phyloP scores from a whole-genome alignment of 2,329 filamentous ascomycete genomes.

The Lachnellula occidentalis region DNA sequence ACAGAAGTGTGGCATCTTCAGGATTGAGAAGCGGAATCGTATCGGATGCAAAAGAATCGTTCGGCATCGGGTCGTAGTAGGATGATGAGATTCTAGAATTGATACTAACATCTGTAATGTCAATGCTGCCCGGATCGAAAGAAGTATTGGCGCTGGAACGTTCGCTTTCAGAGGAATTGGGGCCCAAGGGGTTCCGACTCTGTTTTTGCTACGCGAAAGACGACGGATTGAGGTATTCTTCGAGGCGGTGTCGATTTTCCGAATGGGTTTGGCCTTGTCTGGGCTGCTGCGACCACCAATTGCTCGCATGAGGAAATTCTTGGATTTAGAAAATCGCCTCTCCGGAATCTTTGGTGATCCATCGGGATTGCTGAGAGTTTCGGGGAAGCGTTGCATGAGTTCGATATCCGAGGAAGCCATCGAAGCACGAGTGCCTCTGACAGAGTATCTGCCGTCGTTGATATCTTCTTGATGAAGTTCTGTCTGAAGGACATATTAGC shows the following conservation, averaged over 20 bases:
- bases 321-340: slow-evolving; percentile 26
- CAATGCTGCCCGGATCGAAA: slow-evolving; percentile 12
- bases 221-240: slow-evolving; percentile 22
- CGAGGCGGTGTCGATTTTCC: slow-evolving; percentile 10
- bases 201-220: slow-evolving; percentile 19
- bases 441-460: slow-evolving; percentile 16
- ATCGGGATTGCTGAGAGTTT: neutral
- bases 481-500: slow-evolving; percentile 1
- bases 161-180: slow-evolving; percentile 3
- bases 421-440: slow-evolving; percentile 11
- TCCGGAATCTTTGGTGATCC: slow-evolving; percentile 17
- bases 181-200: neutral
- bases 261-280: slow-evolving; percentile 10
- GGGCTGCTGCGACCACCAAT: slow-evolving; percentile 16
- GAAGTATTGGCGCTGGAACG: slow-evolving; percentile 7
- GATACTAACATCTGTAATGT: slow-evolving; percentile 17
- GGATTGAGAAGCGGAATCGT: neutral
- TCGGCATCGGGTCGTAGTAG: slow-evolving; percentile 1
- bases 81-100: slow-evolving; percentile 16
- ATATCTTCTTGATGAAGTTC: slow-evolving; percentile 19
- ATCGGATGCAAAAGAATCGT: slow-evolving; percentile 4
- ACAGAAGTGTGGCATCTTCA: slow-evolving; percentile 18
- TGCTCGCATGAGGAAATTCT: slow-evolving; percentile 28
- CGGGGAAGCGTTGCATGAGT: neutral
- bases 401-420: slow-evolving; percentile 3